These are phyloP conservation scores for Leonotis leonurus DNA, from an alignment of 257 asterid species.

Conservation along the genomic window DNA sequence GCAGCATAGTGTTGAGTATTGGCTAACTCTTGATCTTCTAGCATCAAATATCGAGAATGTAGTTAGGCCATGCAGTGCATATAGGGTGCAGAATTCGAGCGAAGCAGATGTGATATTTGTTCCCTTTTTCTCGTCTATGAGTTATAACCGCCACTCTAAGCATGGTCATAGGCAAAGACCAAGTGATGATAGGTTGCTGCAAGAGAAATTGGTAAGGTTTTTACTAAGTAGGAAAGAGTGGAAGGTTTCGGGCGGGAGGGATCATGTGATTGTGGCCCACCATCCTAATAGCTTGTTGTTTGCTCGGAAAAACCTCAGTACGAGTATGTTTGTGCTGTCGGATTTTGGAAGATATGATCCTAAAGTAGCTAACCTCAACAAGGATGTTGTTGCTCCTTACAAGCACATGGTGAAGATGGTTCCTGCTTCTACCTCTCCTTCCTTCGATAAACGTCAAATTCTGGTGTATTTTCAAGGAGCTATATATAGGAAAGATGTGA, in stretches of 20 bases:
- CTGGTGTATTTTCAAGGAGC: conserved; percentile 79
- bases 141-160: conserved; percentile 64
- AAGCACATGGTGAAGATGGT: conserved; percentile 68
- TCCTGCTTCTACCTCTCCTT: conserved; percentile 26
- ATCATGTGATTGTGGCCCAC: conserved; percentile 68
- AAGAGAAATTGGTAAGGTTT: conserved; percentile 49
- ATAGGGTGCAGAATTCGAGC: conserved; percentile 42
- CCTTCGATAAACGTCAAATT: conserved; percentile 40
- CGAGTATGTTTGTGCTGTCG: conserved; percentile 68
- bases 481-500: conserved; percentile 72
- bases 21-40: conserved; percentile 80
- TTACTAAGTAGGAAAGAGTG: conserved; percentile 51
- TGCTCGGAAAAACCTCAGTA: conserved; percentile 51
- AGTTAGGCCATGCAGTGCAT: conserved; percentile 48
- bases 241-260: conserved; percentile 50
- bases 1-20: conserved; percentile 72
- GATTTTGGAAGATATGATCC: conserved; percentile 68
- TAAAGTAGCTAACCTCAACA: conserved; percentile 50
- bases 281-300: conserved; percentile 72
- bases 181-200: conserved; percentile 40
- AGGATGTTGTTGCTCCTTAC: conserved; percentile 86
- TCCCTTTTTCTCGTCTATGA: conserved; percentile 73
- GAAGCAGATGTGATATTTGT: conserved; percentile 63
- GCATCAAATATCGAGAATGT: conserved; percentile 40
- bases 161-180: conserved; percentile 25